Base-by-base conservation (phyloP, 1,139 yeast species). In the Magnusiomyces ingens region DNA sequence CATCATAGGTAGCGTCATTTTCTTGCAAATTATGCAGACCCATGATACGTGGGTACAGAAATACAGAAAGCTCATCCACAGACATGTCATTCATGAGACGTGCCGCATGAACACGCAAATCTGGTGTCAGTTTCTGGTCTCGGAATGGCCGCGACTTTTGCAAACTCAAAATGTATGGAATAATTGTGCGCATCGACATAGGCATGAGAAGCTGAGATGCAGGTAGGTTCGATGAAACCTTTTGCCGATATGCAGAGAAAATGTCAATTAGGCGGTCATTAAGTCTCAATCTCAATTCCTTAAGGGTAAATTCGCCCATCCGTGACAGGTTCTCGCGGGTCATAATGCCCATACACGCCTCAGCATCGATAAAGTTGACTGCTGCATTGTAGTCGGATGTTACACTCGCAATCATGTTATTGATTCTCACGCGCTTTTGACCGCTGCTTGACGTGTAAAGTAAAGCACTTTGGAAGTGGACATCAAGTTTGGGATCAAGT, bases 391-490 rank as follows among this genome's bases (percentile, higher is more conserved):
- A 73, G 53, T 87, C 77, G 59, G 84, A 86, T 8, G 94, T 80
- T 12, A 89, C 93, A 0, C 95, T 88, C 48, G 89, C 80, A n/a
- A 84, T 84, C 56, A 82, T 72, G 65, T 94, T 93, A 51, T 88
- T 79, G 11, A 90, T 90, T 59, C 99, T 77, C 12, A 93, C 94
- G 60, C 88, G 84, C 60, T 98, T 75, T 12, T 76, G 71, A 35
- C 99, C 99, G 52, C 75, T 75, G 2, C 75, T 65, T 52, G 91
- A 86, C 0, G 98, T 93, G 67, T 89, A 90, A 53, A 94, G 74
- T 46, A 93, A 62, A 0, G 98, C 98, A 1, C 89, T 86, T 70
- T 93, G 99, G 74, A 91, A 89, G 67, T 89, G 95, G 44, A 90
- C 88, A 67, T 89, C 96, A 42, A 79, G 76, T 56, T 81, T 81